Conservation (phyloP, 768 basidiomycete genomes). For the Lactarius evosmus region DNA sequence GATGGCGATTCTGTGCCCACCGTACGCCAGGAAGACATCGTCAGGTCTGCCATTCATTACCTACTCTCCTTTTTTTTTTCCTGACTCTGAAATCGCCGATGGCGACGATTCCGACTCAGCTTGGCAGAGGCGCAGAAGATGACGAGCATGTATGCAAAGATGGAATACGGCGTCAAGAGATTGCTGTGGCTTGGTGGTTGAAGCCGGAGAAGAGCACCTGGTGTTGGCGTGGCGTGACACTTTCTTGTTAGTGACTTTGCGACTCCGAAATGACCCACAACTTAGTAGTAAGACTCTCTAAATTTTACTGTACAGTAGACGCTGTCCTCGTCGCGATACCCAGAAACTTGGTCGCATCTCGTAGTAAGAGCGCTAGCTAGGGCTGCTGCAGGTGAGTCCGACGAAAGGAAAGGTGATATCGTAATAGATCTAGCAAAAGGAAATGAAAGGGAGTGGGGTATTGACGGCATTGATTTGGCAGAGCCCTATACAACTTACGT, state of each 20-base stretch:
- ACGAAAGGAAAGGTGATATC: not conserved
- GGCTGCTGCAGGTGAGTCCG: not conserved
- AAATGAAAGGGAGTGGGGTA: too few relatives aligned
- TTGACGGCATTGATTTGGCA: not conserved
- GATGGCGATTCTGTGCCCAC: constrained; percentile 41
- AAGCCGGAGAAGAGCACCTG: constrained; percentile 4
- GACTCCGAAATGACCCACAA: not conserved
- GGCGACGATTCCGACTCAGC: constrained; percentile 40
- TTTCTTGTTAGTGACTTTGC: not conserved
- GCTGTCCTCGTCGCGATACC: not conserved
- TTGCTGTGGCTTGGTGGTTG: constrained; percentile 83
- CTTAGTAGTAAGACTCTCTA: not conserved
- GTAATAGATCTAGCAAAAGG: constrained; percentile 18
- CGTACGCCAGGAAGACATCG: constrained; percentile 66
- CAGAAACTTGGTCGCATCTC: not conserved
- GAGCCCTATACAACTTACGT: constrained; percentile 1
- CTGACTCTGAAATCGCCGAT: constrained; percentile 9
- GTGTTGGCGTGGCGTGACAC: not conserved
- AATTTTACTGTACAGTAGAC: constrained; percentile 15
- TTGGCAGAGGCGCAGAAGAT: constrained; percentile 78
- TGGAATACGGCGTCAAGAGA: constrained; percentile 92
- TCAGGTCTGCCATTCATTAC: constrained; percentile 54
- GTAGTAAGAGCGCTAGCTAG: not conserved
- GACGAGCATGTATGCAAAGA: constrained; percentile 85
- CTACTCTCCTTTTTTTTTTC: constrained; percentile 10